Base-by-base conservation (phyloP, 768 basidiomycete genomes). In the Epithele typhae region DNA sequence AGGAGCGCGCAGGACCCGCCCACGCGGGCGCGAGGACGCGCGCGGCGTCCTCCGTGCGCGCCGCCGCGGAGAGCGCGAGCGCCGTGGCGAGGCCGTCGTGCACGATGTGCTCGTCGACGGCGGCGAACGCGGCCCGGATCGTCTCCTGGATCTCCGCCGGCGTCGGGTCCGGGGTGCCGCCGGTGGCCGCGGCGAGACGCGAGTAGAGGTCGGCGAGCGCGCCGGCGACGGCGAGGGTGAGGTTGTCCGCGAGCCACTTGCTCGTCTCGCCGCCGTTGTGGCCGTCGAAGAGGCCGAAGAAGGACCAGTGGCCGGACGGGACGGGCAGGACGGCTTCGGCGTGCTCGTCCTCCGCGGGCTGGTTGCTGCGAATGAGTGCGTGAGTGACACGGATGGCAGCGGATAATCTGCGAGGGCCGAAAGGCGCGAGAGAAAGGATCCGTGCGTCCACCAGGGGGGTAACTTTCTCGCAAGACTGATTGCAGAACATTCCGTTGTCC, bases 1-100 rank as follows among this genome's bases (percentile, higher is more conserved):
- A 78, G 57, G 12, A 77, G 49, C 0, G 75, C 75, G 52, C 73
- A 74, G 1, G 73, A 69, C 9, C 73, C 73, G 2, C 69, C 45
- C 64, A 59, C 0, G 71, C 71, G 10, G 59, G 57, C 10, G 59
- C 57, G 7, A 75, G 66, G 10, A 68, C 23, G 35, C 0, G 54
- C 47, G 17, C 62, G 54, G 0, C 64, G 68, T 5, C 30, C 9
- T 9, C 15, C 9, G 15, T 6, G 15, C 9, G 6, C 9, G 35
- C 9, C 6, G 35, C 7, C 3, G 68, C 64, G 15, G 47, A 27
- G 25, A 57, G 43, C 11, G 58, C 46, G 38, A 68, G 51, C 12
- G 61, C 65, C 15, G 41, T 37, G 14, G 66, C 56, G 1, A 67
- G 59, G 1, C 61, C 52, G 17, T 64, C 59, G n/a, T 68, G 56